Evolutionary conservation across 2,329 filamentous ascomycete species (phyloP).

Genomic region (Fusarium papillatum): DNA sequence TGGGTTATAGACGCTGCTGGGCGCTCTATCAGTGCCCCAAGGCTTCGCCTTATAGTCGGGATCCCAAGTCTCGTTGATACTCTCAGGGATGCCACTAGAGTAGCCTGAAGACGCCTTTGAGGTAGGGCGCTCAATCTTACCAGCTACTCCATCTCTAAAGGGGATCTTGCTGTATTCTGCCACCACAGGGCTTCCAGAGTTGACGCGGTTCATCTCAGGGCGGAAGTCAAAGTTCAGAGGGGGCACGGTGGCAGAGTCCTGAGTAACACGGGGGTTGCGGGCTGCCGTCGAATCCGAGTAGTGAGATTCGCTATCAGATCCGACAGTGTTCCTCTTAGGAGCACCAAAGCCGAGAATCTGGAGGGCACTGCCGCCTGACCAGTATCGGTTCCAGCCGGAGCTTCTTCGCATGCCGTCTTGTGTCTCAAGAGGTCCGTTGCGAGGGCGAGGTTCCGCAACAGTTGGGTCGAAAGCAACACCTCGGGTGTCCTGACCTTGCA

Average conservation of each 20-base stretch:
- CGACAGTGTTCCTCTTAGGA: constrained; percentile 63
- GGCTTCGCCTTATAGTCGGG: constrained; percentile 58
- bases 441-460: constrained; percentile 52
- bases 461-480: constrained; percentile 55
- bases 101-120: constrained; percentile 68
- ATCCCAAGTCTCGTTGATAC: constrained; percentile 70
- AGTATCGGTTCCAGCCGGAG: constrained; percentile 84
- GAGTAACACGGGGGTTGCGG: constrained; percentile 62
- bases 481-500: constrained; percentile 56
- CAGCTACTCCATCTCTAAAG: constrained; percentile 70
- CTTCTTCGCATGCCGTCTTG: constrained; percentile 68
- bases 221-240: constrained; percentile 76
- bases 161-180: constrained; percentile 68
- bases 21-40: constrained; percentile 64
- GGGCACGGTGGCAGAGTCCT: constrained; percentile 79
- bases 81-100: constrained; percentile 76
- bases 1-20: constrained; percentile 65
- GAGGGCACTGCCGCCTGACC: constrained; percentile 79
- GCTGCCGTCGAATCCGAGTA: constrained; percentile 58
- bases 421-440: constrained; percentile 47
- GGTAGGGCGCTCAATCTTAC: constrained; percentile 70
- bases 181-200: constrained; percentile 78
- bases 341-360: constrained; percentile 74
- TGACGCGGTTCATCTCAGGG: constrained; percentile 74
- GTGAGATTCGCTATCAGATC: constrained; percentile 67